Evolutionary conservation across 1,139 yeast genomes (phyloP), one percentile per base, ranked within the genome.

Genomic region (Hyphopichia khmerensis): DNA sequence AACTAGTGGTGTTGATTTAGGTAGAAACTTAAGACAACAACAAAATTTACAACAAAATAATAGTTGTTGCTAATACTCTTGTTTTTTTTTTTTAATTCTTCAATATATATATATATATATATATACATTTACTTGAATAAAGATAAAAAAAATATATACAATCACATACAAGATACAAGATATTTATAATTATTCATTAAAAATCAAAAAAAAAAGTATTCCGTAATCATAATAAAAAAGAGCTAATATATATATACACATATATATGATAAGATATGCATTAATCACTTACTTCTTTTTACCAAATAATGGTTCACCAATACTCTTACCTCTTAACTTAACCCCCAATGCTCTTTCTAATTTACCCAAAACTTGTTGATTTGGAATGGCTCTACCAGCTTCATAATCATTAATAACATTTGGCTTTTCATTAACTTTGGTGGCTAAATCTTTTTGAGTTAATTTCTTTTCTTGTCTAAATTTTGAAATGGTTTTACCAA

Each of bases 361-460:
- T 75, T 93, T 93, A 46, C 86, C 93, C 60, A 93, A 77, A 43
- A 93, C 70, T 69, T 90, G 98, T 74, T 95, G 99, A 73, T 88
- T 91, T 46, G 99, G 99, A 51, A 87, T 82, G 41, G 96, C 99
- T 64, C 96, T 82, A 45, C 96, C 98, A 43, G 96, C 90, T 72
- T 93, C 99, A 69, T 93, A 93, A 62, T 93, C 99, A 69, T 90
- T 91, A 59, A 93, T 84, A 47, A 93, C 88, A 52, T 86, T 89
- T 46, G 98, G 97, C 75, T 93, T 93, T 72, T 93, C 99, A 65
- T 90, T 91, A 61, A 93, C 80, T 65, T 84, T 87, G 48, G 96
- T 89, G 56, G 99, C 99, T 59, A 93, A 78, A 55, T 93, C 99
- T 77, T 93, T 93, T 69, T 93, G 99, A 10, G 97, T 87, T 60